A percentile compares a stretch with the other conserved stretches of the same genome.
These are phyloP conservation scores for Puccinia hordei DNA, from an alignment of 1,284 basidiomycete species.

Conservation along the genomic window DNA sequence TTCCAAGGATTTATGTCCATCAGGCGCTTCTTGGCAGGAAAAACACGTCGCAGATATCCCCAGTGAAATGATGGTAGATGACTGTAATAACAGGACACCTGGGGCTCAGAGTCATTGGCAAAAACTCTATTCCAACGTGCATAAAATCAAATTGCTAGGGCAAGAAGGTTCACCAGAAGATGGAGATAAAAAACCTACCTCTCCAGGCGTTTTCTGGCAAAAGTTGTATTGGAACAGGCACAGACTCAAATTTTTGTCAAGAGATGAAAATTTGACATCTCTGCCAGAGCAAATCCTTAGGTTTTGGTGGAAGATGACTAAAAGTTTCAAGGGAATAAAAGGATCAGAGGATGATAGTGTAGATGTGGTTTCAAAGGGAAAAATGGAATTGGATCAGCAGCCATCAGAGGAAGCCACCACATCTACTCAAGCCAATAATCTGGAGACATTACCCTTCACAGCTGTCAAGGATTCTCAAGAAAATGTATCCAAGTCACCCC, in stretches of 20 bases:
- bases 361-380: background rate
- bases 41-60: background rate
- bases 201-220: background rate
- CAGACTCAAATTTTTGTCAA: background rate
- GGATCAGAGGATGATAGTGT: background rate
- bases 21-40: background rate
- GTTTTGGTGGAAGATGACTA: background rate
- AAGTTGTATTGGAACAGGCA: background rate
- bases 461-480: background rate
- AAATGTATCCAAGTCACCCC: background rate
- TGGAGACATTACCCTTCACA: background rate
- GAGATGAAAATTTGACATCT: background rate
- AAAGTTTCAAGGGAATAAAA: background rate
- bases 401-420: background rate
- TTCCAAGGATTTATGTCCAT: background rate
- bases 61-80: background rate
- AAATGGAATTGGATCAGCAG: background rate
- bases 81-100: background rate
- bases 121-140: background rate
- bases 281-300: background rate
- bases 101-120: background rate
- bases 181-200: no score
- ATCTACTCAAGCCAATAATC: background rate
- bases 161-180: no score
- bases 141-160: background rate